A percentile compares a stretch with the other conserved stretches of the same genome.
phyloP scores from a whole-genome alignment of 1,139 yeast genomes.

The Saccharomyces hybrid region DNA sequence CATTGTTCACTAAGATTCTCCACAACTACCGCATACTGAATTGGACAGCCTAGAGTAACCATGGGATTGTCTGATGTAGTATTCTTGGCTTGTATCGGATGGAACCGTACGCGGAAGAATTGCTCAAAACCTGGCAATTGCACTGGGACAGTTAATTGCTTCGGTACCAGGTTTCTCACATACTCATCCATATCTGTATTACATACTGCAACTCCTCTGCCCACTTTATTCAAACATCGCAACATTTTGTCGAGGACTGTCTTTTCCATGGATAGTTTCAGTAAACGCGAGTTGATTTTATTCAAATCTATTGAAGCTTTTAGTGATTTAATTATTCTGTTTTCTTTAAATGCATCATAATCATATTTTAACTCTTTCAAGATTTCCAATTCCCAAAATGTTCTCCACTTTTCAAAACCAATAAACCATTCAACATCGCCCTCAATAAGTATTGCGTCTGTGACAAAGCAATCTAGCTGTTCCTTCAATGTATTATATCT shows the following conservation, averaged over 20 bases:
- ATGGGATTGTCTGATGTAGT: not conserved
- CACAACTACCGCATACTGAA: slow-evolving; percentile 15
- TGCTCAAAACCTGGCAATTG: slow-evolving; percentile 22
- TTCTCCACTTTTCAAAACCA: slow-evolving; percentile 20
- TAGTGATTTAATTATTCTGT: slow-evolving; percentile 8
- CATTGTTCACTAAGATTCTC: slow-evolving; percentile 19
- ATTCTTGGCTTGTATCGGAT: not conserved
- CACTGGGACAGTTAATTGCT: slow-evolving; percentile 23
- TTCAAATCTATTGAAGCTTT: slow-evolving; percentile 6
- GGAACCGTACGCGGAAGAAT: slow-evolving; percentile 20
- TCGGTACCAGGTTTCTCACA: slow-evolving; percentile 13
- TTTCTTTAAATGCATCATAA: slow-evolving; percentile 15
- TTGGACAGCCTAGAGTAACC: slow-evolving; percentile 17
- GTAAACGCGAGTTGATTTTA: slow-evolving; percentile 9
- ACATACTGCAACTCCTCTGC: slow-evolving; percentile 16
- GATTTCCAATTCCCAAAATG: slow-evolving; percentile 20
- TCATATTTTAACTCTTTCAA: slow-evolving; percentile 21
- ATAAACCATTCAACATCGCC: slow-evolving; percentile 22
- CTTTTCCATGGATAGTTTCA: slow-evolving; percentile 9
- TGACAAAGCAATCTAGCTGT: slow-evolving; percentile 23
- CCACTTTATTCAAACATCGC: slow-evolving; percentile 12
- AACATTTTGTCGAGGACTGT: slow-evolving; percentile 14
- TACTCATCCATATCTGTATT: slow-evolving; percentile 19
- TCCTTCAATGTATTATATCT: slow-evolving; percentile 24
- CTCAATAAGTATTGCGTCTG: slow-evolving; percentile 22